Evolutionary conservation across 2,329 filamentous ascomycete genomes (phyloP).

Genomic region (Ascomycota sp.): DNA sequence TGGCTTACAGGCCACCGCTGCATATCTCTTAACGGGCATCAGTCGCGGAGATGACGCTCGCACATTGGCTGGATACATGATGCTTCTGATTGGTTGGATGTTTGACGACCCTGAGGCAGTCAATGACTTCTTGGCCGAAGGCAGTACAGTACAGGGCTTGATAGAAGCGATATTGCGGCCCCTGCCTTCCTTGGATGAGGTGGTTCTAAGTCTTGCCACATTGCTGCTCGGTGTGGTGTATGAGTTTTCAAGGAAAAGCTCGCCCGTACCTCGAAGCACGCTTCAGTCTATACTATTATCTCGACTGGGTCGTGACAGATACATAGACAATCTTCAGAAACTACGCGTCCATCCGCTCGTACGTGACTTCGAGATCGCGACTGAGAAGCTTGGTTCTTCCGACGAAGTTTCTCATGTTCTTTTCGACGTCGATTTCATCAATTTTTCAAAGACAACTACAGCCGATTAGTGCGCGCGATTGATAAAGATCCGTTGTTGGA

Average conservation of each 20-base stretch:
- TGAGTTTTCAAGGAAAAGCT: conserved; percentile 96
- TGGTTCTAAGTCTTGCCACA: conserved; percentile 67
- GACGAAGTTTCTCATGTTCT: conserved; percentile 55
- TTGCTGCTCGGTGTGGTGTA: conserved; percentile 76
- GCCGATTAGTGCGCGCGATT: conserved; percentile 61
- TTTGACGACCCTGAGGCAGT: conserved; percentile 84
- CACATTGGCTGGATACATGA: conserved; percentile 67
- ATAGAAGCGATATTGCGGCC: conserved; percentile 52
- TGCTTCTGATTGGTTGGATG: conserved; percentile 74
- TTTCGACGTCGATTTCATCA: conserved; percentile 71
- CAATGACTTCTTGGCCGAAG: conserved; percentile 82
- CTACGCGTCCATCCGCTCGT: conserved; percentile 60
- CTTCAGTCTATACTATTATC: conserved; percentile 60
- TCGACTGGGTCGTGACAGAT: conserved; percentile 67
- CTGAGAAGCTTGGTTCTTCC: conserved; percentile 39
- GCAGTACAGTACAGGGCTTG: conserved; percentile 74
- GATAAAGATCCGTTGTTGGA: too few species aligned
- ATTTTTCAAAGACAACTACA: conserved; percentile 92
- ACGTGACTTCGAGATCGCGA: conserved; percentile 74
- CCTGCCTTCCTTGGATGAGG: conserved; percentile 32
- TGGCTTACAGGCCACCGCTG: conserved; percentile 71
- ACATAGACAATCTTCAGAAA: conserved; percentile 60
- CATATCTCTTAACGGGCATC: conserved; percentile 65
- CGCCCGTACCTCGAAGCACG: conserved; percentile 63
- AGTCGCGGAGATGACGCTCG: conserved; percentile 59